Evolutionary conservation across 2,329 filamentous ascomycete species (phyloP).

Genomic region (Trichoderma arundinaceum): DNA sequence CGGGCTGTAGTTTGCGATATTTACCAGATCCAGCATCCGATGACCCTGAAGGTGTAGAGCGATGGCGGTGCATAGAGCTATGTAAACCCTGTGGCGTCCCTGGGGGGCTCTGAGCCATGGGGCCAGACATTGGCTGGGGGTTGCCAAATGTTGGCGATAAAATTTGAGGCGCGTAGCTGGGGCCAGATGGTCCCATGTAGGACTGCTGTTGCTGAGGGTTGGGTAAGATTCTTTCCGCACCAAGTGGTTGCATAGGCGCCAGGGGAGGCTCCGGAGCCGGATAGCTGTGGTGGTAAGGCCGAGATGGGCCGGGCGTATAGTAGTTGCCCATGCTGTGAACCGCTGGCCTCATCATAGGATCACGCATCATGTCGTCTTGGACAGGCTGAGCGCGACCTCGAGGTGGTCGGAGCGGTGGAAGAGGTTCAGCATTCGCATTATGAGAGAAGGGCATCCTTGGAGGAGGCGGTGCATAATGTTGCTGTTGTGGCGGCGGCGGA

Average conservation of each 20-base stretch:
- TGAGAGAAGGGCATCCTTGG: slow-evolving; percentile 47
- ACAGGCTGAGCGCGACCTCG: slow-evolving; percentile 45
- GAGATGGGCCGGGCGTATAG: slow-evolving; percentile 41
- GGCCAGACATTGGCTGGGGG: slow-evolving; percentile 40
- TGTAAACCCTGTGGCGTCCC: slow-evolving; percentile 43
- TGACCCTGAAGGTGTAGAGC: slow-evolving; percentile 48
- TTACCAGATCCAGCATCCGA: slow-evolving; percentile 50
- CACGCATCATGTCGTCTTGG: slow-evolving; percentile 43
- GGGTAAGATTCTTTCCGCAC: slow-evolving; percentile 45
- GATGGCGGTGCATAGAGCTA: slow-evolving; percentile 44
- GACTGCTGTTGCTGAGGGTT: slow-evolving; percentile 43
- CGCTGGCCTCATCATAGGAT: slow-evolving; percentile 42
- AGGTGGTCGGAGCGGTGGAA: slow-evolving; percentile 49
- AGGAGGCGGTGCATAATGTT: slow-evolving; percentile 34
- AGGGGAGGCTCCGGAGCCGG: slow-evolving; percentile 40
- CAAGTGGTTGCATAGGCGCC: slow-evolving; percentile 41
- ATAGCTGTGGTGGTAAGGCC: slow-evolving; percentile 44
- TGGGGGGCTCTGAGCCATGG: slow-evolving; percentile 46
- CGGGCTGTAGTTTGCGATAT: slow-evolving; percentile 65
- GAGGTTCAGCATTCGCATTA: slow-evolving; percentile 44
- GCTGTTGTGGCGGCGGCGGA: slow-evolving; percentile 31
- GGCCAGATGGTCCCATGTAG: slow-evolving; percentile 47
- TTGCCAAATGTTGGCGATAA: slow-evolving; percentile 49
- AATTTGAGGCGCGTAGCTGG: slow-evolving; percentile 42
- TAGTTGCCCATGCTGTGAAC: slow-evolving; percentile 41